phyloP scores from a whole-genome alignment of 2,329 filamentous ascomycete genomes.

The Taxawa tesnikishii region DNA sequence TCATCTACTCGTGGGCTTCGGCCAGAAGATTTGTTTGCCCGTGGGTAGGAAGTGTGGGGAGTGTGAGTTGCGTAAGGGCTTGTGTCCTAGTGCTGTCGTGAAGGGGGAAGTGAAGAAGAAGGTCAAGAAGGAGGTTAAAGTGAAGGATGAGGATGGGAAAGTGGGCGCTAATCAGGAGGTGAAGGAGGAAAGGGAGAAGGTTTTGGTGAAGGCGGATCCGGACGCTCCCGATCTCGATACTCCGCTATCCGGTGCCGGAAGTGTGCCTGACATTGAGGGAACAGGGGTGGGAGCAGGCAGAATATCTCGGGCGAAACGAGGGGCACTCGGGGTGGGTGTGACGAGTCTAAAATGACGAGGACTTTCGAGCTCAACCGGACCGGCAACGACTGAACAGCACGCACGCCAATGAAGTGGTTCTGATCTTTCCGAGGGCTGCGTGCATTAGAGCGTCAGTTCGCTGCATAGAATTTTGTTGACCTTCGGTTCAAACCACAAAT shows the following conservation, averaged over 20 bases:
- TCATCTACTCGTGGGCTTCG: conserved; percentile 73
- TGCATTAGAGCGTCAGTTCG: no score
- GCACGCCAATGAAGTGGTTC: no score
- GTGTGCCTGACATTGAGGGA: conserved; percentile 15
- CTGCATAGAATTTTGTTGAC: no score
- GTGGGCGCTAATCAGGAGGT: conserved; percentile 14
- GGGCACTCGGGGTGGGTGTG: no score
- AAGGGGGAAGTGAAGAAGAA: conserved; percentile 40
- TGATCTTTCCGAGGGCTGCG: no score
- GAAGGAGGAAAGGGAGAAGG: conserved; percentile 12
- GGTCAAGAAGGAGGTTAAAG: conserved; percentile 27
- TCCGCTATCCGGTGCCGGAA: conserved; percentile 2
- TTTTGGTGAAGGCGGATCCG: conserved; percentile 15
- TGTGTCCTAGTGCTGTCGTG: conserved; percentile 50
- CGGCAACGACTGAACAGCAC: no score
- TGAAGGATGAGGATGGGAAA: conserved; percentile 23
- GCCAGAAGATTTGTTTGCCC: conserved; percentile 75
- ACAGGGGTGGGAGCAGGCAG: conserved; percentile 9
- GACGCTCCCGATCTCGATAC: conserved; percentile 16
- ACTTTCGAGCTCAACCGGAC: no score
- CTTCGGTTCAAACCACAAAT: no score
- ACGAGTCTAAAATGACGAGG: no score
- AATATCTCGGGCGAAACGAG: no score
- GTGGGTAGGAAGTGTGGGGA: conserved; percentile 72
- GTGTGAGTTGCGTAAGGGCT: conserved; percentile 61